These are phyloP conservation scores for Aspergillus ochraceus DNA, from an alignment of 2,329 filamentous ascomycete genomes.

Conservation along the genomic window DNA sequence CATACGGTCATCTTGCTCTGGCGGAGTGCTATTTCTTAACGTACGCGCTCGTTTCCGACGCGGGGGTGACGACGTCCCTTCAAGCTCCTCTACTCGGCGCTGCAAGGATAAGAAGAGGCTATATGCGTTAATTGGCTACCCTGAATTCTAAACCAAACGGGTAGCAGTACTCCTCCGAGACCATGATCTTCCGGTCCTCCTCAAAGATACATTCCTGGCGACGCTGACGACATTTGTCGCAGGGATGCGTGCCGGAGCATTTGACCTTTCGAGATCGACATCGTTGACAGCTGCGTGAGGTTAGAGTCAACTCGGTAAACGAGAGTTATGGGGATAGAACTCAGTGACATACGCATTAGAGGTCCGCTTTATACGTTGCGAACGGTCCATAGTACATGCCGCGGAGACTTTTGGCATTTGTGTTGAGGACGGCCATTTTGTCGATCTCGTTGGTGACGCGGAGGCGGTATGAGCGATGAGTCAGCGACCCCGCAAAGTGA, in stretches of 20 bases:
- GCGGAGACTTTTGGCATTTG: background rate
- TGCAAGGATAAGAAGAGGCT: conserved; percentile 20
- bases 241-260: conserved; percentile 38
- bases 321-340: too few relatives aligned
- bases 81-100: conserved; percentile 18
- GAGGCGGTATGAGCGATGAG: conserved; percentile 4
- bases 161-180: conserved; percentile 40
- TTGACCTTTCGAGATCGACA: conserved; percentile 43
- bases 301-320: background rate
- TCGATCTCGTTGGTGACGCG: background rate
- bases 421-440: background rate
- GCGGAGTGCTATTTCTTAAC: conserved; percentile 1
- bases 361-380: conserved; percentile 18
- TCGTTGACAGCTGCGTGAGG: conserved; percentile 32
- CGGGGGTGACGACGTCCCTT: conserved; percentile 11
- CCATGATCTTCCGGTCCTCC: conserved; percentile 45
- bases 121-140: background rate
- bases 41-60: conserved; percentile 14
- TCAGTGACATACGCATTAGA: conserved; percentile 20
- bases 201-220: conserved; percentile 40
- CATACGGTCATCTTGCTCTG: background rate
- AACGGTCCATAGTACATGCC: conserved; percentile 10
- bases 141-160: background rate
- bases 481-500: conserved; percentile 10
- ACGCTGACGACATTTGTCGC: conserved; percentile 38